Base-by-base conservation (phyloP, 306 rosid genomes). In the Hylodesmum podocarpum region DNA sequence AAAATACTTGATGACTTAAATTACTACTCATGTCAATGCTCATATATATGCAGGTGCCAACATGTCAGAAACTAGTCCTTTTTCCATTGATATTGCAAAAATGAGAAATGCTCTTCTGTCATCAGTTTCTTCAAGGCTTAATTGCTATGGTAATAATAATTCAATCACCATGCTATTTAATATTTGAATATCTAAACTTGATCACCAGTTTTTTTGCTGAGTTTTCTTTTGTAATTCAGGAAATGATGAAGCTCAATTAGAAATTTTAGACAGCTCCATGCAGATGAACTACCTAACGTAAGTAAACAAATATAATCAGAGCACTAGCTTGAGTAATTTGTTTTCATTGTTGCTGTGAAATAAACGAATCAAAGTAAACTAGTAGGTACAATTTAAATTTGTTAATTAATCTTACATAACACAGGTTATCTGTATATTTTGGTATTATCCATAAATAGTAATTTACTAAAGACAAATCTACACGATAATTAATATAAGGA, bases 81-180 rank as follows among this genome's bases (percentile, higher is more conserved):
- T 18, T 61, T 37, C 73, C 41, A 27, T 27, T 39, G 72, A 65
- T 51, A 51, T 78, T 53, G 50, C 47, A 65, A 71, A 58, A 31
- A 89, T 86, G 89, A 87, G 80, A 68, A 75, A 86, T 81, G 70
- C 85, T 57, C 51, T 89, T 86, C 85, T 79, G 69, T 76, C 82
- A 44, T 53, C 80, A 9, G 29, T 55, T 28, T 58, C 85, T 64
- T 47, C 90, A 27, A 62, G 66, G 55, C 73, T 70, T 79, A 64
- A 50, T 53, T 57, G 27, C 77, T 80, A 70, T 27, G 89, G 92
- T 86, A 83, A 82, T 74, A 58, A 34, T 71, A 69, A 34, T 53
- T 49, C 12, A 59, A 49, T n/a, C n/a, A n/a, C n/a, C n/a, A n/a
- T n/a, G n/a, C n/a, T n/a, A n/a, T n/a, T n/a, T n/a, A n/a, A n/a